Percentiles rank a stretch among this genome's conserved stretches.
phyloP scores from a whole-genome alignment of 306 rosid species.

The Astragalus glycyphyllos region DNA sequence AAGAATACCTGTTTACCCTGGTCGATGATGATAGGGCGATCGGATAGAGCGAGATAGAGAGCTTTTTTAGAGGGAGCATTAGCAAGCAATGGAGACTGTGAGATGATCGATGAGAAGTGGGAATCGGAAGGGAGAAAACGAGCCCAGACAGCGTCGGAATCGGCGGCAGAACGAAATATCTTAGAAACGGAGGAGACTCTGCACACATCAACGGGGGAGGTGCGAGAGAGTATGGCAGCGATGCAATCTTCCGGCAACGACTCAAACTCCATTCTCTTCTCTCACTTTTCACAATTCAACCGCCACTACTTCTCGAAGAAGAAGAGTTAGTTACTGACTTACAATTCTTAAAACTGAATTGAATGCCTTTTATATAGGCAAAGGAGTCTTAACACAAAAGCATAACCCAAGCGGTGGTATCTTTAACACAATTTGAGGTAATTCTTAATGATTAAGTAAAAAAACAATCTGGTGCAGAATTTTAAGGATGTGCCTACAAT shows the following conservation, averaged over 20 bases:
- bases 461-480: too few species aligned
- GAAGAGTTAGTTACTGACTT: too few species aligned
- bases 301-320: too few species aligned
- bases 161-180: conserved; percentile 28
- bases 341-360: too few species aligned
- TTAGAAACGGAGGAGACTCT: conserved; percentile 27
- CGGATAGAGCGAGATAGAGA: conserved; percentile 35
- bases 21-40: conserved; percentile 37
- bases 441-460: too few species aligned
- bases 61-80: conserved; percentile 28
- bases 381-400: too few species aligned
- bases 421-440: too few species aligned
- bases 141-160: conserved; percentile 34
- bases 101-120: not conserved
- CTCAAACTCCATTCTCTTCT: conserved; percentile 3
- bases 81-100: conserved; percentile 9
- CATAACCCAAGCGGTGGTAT: too few species aligned
- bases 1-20: conserved; percentile 24
- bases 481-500: too few species aligned
- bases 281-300: not conserved
- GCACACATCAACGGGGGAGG: conserved; percentile 20
- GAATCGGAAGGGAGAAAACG: conserved; percentile 39
- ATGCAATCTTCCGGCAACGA: conserved; percentile 35
- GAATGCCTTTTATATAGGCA: too few species aligned
- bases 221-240: not conserved